These are phyloP conservation scores for Entomophthora muscae DNA, from an alignment of 371 early-diverging fungal genomes.

Conservation along the genomic window DNA sequence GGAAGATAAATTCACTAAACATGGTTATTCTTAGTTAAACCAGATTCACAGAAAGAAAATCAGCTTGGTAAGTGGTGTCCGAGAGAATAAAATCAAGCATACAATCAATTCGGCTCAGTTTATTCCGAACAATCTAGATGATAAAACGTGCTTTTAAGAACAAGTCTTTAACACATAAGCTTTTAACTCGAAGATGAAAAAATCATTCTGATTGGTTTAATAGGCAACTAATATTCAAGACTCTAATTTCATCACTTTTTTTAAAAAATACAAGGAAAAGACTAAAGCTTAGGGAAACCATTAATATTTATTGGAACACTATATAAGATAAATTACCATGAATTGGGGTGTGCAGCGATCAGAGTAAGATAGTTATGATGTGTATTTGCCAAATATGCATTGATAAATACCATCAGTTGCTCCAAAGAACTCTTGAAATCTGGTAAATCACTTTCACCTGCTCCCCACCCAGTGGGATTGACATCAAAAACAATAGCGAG, in stretches of 20 bases:
- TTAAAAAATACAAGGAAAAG: too few species aligned
- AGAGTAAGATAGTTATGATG: constrained; percentile 4
- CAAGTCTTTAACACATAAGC: too few species aligned
- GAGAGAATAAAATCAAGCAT: not conserved
- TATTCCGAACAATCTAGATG: too few species aligned
- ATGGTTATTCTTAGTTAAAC: not conserved
- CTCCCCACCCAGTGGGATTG: constrained; percentile 1
- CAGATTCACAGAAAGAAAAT: not conserved
- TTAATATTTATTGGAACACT: too few species aligned
- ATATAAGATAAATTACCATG: not conserved
- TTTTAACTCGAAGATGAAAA: too few species aligned
- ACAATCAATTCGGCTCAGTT: too few species aligned
- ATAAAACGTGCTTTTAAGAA: too few species aligned
- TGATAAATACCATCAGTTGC: constrained; percentile 2
- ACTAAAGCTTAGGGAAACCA: too few species aligned
- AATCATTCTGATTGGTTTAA: too few species aligned
- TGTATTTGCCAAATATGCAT: not conserved
- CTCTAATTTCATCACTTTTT: too few species aligned
- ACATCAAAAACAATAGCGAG: constrained; percentile 7
- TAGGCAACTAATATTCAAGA: too few species aligned
- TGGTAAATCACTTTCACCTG: not conserved
- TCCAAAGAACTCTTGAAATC: constrained; percentile 2
- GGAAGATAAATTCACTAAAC: constrained; percentile 3
- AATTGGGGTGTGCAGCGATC: constrained; percentile 4
- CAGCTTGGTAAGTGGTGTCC: not conserved